Conservation (phyloP, 177 flowering plant species). For the Vitis hybrid region DNA sequence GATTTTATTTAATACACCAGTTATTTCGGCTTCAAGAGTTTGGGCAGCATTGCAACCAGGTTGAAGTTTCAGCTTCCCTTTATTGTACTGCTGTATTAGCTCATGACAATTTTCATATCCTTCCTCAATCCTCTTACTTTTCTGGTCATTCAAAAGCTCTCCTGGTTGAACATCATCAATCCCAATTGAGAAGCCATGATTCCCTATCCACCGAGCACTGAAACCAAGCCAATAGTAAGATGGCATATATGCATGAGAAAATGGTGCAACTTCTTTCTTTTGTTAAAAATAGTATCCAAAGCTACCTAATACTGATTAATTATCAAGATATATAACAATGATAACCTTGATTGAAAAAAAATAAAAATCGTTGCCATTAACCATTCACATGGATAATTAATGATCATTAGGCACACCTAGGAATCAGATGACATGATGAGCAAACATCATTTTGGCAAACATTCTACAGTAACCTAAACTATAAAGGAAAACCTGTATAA, state of each 20-base stretch:
- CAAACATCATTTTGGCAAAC: too few relatives aligned
- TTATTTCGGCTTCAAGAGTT: slow-evolving; percentile 74
- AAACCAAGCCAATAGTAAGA: slow-evolving; percentile 13
- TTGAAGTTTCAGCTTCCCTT: slow-evolving; percentile 58
- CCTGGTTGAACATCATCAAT: slow-evolving; percentile 95
- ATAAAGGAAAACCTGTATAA: too few relatives aligned
- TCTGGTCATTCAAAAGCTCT: slow-evolving; percentile 37
- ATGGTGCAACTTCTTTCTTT: not conserved
- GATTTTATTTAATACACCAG: slow-evolving; percentile 55
- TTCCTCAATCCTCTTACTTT: slow-evolving; percentile 34
- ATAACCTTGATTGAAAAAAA: too few relatives aligned
- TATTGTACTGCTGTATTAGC: slow-evolving; percentile 46
- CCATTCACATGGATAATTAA: too few relatives aligned
- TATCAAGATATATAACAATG: too few relatives aligned
- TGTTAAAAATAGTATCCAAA: not conserved
- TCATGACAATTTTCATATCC: slow-evolving; percentile 59
- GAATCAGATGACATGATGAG: too few relatives aligned
- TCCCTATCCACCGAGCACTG: slow-evolving; percentile 99
- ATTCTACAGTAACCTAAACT: too few relatives aligned
- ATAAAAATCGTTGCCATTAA: too few relatives aligned
- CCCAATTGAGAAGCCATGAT: slow-evolving; percentile 98
- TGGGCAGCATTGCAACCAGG: slow-evolving; percentile 93
- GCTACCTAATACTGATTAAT: too few relatives aligned
- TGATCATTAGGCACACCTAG: too few relatives aligned
- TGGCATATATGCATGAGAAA: not conserved